phyloP scores from a whole-genome alignment of 2,329 filamentous ascomycete species.

The Microthyrium microscopicum region DNA sequence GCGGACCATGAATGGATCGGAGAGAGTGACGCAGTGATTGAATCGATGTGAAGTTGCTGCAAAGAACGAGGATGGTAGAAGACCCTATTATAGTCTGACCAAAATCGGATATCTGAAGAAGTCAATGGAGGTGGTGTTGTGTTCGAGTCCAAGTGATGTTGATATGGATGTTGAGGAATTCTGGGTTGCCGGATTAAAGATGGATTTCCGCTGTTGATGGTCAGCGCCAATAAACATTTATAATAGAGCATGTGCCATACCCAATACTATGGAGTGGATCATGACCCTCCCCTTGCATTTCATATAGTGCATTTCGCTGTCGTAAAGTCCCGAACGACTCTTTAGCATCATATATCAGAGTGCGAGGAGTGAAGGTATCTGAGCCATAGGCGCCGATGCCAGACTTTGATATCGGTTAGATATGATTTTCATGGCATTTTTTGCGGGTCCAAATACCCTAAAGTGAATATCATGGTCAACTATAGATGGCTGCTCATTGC shows the following conservation, averaged over 20 bases:
- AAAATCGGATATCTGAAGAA: slow-evolving; percentile 66
- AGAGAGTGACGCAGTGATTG: slow-evolving; percentile 61
- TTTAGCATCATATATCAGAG: slow-evolving; percentile 89
- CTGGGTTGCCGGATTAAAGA: slow-evolving; percentile 15
- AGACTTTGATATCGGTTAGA: no score
- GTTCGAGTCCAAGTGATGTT: slow-evolving; percentile 61
- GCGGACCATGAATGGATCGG: slow-evolving; percentile 64
- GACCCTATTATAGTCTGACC: slow-evolving; percentile 90
- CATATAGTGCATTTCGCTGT: slow-evolving; percentile 80
- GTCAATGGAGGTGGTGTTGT: slow-evolving; percentile 45
- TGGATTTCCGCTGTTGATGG: not conserved
- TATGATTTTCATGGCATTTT: not conserved
- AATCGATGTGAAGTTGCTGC: slow-evolving; percentile 42
- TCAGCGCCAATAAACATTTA: not conserved
- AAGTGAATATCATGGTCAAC: slow-evolving; percentile 82
- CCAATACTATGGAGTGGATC: no score
- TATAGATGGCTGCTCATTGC: slow-evolving; percentile 45
- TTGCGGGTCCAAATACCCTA: slow-evolving; percentile 2
- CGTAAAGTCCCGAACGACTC: slow-evolving; percentile 78
- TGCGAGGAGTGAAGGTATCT: slow-evolving; percentile 84
- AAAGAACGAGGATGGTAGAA: slow-evolving; percentile 83
- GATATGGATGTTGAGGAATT: slow-evolving; percentile 59
- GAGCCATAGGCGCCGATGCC: slow-evolving; percentile 68
- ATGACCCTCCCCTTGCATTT: slow-evolving; percentile 29
- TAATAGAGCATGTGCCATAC: no score